Evolutionary conservation across 306 rosid species (phyloP).

Genomic region (Rosa persica): DNA sequence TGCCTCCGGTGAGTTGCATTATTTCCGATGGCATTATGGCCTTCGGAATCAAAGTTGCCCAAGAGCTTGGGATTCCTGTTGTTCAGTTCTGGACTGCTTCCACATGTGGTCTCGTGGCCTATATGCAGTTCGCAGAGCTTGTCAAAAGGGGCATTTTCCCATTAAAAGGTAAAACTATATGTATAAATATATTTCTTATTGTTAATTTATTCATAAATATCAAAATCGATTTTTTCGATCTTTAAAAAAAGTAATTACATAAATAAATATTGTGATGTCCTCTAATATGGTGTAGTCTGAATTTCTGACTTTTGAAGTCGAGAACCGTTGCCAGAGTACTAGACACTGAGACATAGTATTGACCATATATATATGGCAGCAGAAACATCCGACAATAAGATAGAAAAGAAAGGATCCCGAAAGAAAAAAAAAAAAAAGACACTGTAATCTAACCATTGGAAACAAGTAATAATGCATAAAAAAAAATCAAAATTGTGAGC

Average conservation of each 20-base stretch:
- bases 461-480: not conserved
- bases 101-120: conserved; percentile 26
- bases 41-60: conserved; percentile 17
- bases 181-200: not conserved
- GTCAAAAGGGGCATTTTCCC: conserved; percentile 20
- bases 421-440: not conserved
- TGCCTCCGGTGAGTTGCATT: conserved; percentile 20
- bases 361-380: not conserved
- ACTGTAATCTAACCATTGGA: not conserved
- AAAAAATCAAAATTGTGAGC: not conserved
- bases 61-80: conserved; percentile 24
- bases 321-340: not conserved
- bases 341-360: not conserved
- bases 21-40: conserved; percentile 26
- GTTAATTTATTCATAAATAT: not conserved
- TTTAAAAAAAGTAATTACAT: too few species aligned
- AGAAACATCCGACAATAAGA: not conserved
- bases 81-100: conserved; percentile 29
- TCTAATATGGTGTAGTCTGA: not conserved
- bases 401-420: not conserved
- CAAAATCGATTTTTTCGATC: not conserved
- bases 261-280: not conserved
- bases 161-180: conserved; percentile 3
- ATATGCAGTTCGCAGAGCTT: conserved; percentile 20
- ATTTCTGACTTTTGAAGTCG: not conserved